phyloP scores from a whole-genome alignment of 164 flowering plant genomes.

The Magnolia kwangsiensis region DNA sequence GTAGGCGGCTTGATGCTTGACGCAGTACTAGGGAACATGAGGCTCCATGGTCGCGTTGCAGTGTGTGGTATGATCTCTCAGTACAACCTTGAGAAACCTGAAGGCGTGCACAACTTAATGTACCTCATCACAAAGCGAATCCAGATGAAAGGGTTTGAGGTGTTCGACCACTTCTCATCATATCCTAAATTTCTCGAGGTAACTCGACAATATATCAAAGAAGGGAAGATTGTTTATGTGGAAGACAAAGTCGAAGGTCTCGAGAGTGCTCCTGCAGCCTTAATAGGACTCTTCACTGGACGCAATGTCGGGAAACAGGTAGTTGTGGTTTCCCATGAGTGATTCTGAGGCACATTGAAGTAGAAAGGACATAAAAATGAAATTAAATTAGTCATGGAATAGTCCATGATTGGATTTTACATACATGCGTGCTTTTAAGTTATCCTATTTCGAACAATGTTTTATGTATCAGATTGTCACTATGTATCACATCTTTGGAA shows the following conservation, averaged over 20 bases:
- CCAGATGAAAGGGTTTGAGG: slow-evolving; percentile 34
- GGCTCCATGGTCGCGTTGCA: slow-evolving; percentile 21
- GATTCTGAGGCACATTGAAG: not conserved
- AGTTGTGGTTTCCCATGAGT: slow-evolving; percentile 21
- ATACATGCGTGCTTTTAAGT: no score
- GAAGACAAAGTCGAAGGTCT: slow-evolving; percentile 33
- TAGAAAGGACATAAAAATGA: no score
- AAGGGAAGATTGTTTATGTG: slow-evolving; percentile 25
- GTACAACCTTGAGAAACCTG: slow-evolving; percentile 30
- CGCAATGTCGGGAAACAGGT: slow-evolving; percentile 31
- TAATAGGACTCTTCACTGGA: slow-evolving; percentile 23
- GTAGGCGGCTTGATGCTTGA: slow-evolving; percentile 47
- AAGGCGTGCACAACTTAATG: slow-evolving; percentile 30
- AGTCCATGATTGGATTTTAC: no score
- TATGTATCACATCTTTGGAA: no score
- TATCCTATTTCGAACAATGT: no score
- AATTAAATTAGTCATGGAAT: no score
- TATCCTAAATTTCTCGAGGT: slow-evolving; percentile 33
- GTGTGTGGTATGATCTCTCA: slow-evolving; percentile 41
- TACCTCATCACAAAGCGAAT: slow-evolving; percentile 20
- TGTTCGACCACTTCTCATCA: slow-evolving; percentile 18
- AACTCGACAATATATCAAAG: slow-evolving; percentile 22
- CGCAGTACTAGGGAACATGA: slow-evolving; percentile 40
- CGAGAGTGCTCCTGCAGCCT: slow-evolving; percentile 25
- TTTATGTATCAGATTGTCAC: no score